Evolutionary conservation across 179 eudicot species (phyloP), one percentile per base, ranked within the genome.

Genomic region (Silene vulgaris): DNA sequence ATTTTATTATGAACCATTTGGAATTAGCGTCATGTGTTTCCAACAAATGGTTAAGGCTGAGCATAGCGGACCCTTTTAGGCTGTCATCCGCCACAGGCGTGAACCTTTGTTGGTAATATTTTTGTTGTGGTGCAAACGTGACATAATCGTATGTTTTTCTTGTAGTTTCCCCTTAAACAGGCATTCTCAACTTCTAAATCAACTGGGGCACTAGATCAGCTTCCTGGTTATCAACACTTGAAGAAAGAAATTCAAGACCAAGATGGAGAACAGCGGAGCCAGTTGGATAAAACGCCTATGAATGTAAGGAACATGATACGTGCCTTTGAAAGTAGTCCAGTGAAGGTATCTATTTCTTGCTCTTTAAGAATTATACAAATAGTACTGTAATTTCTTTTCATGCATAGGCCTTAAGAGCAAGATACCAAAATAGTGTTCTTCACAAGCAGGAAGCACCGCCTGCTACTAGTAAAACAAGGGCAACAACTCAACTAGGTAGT

Each of bases 271-370:
- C 76, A 80, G 80, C 88, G 73, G 80, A 78, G 68, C 73, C 80
- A 85, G 56, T 60, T 76, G 71, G 79, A 81, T 65, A 90, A 72
- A 84, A 79, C 82, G 57, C 85, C 96, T 29, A 88, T 84, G 86
- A 86, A 73, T 78, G 89, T 93, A 82, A 87, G 86, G 84, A 87
- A 90, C 80, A 85, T 87, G 89, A 84, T 87, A 60, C 84, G 80
- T 82, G 93, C 90, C 78, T 88, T 91, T 77, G 93, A 91, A 83
- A 86, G 75, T 84, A 85, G 79, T 75, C 84, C 78, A 69, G 69
- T 81, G 74, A 83, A 91, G 98, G 95, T 93, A 87, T 82, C 62
- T 26, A 29, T 75, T 78, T 54, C 65, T 29, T 28, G 74, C 72
- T 75, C n/a, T 61, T 62, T 77, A 0, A 70, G 2, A 73, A 70